Evolutionary conservation across 352 stramenopile genomes (phyloP), one percentile per base, ranked within the genome.

Genomic region (Lagenidium sp.): DNA sequence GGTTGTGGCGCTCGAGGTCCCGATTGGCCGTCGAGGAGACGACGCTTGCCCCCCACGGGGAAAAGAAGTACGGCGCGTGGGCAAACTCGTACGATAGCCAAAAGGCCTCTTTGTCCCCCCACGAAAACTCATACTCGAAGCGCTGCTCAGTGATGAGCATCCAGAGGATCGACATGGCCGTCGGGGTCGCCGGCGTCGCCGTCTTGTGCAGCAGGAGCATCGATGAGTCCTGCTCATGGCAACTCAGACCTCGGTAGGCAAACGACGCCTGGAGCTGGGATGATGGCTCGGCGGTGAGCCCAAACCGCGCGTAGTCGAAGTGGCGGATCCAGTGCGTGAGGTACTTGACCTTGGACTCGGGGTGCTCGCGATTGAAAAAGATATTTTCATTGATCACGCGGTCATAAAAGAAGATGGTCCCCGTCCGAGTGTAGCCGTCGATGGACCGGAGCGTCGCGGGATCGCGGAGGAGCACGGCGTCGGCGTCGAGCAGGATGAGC

Each of bases 151-250:
- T 71, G 26, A 76, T 76, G 18, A 83, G 50, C 11, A 63, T 53
- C 39, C 42, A 50, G 35, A 84, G 54, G 20, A 80, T 48, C 23
- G 30, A 4, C 36, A 47, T 50, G 44, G 45, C 54, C 30, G 29
- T 50, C n/a, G n/a, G n/a, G 38, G 1, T 18, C 20, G 31, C 57
- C 28, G 45, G 41, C 6, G 50, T 43, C 32, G 43, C 42, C 6
- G 53, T 43, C 32, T 60, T 55, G 36, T 52, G 40, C 1, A 50
- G 50, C 4, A 70, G 31, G 21, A 85, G 52, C 47, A 85, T 65
- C 28, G 66, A 82, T 32, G 72, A 83, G 40, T 83, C 70, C 59
- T 65, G 66, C 24, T 81, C 67, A 37, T 81, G 67, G 16, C 53
- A 58, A 2, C 62, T 73, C 15, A 60, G 41, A 19, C 50, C 60